These are phyloP conservation scores for Saururus chinensis DNA, from an alignment of 164 flowering plant species.

Conservation along the genomic window DNA sequence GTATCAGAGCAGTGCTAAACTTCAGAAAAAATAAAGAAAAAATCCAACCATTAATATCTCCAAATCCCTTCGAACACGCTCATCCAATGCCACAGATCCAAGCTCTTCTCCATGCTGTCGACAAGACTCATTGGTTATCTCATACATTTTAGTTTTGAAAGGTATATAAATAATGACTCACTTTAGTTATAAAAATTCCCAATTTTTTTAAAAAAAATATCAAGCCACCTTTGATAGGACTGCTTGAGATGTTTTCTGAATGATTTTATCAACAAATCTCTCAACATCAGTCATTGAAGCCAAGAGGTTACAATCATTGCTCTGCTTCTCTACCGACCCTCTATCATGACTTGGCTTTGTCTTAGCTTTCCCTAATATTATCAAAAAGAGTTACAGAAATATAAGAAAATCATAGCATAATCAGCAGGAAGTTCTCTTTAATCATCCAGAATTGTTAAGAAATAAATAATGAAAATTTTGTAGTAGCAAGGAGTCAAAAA, in stretches of 20 bases:
- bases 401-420: background rate
- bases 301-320: conserved; percentile 10
- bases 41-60: conserved; percentile 58
- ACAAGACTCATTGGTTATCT: conserved; percentile 43
- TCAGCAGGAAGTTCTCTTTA: background rate
- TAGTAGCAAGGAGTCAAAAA: too few relatives aligned
- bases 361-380: conserved; percentile 24
- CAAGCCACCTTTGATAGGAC: conserved; percentile 48
- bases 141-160: conserved; percentile 8
- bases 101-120: conserved; percentile 47
- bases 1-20: too few relatives aligned
- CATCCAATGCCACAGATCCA: conserved; percentile 38
- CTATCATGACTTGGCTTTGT: conserved; percentile 29
- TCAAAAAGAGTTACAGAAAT: background rate
- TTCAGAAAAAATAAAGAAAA: background rate
- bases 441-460: too few relatives aligned
- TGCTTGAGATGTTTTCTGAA: conserved; percentile 44
- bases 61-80: conserved; percentile 44
- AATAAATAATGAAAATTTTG: too few relatives aligned
- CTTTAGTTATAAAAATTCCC: background rate
- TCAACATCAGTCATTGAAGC: conserved; percentile 32
- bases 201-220: conserved; percentile 1
- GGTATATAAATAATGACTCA: background rate
- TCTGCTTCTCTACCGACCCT: conserved; percentile 25
- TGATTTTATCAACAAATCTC: conserved; percentile 58